A percentile compares a stretch with the other conserved stretches of the same genome.
Conservation (phyloP, 345 rosid genomes). For the Linum usitatissimum region DNA sequence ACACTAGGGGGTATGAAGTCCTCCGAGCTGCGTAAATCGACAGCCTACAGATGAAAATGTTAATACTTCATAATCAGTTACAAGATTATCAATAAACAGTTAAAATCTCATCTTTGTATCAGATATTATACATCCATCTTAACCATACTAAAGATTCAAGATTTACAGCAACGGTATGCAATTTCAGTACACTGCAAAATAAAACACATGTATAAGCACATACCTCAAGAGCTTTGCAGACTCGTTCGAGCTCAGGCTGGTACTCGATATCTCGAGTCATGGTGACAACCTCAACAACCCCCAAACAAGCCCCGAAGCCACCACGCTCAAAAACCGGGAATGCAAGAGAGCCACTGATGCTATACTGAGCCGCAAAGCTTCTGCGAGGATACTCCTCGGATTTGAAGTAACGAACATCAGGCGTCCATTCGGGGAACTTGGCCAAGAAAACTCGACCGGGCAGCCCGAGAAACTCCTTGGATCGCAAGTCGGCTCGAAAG, state of each 20-base stretch:
- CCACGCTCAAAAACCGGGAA: conserved; percentile 74
- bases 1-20: conserved; percentile 34
- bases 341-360: conserved; percentile 75
- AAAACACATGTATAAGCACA: no score
- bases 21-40: conserved; percentile 59
- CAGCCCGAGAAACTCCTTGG: conserved; percentile 53
- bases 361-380: conserved; percentile 41
- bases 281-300: conserved; percentile 80
- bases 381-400: conserved; percentile 69
- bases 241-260: conserved; percentile 53
- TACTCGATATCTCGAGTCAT: conserved; percentile 58
- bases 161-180: not conserved
- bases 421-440: conserved; percentile 89
- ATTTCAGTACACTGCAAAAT: not conserved
- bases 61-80: no score
- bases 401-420: conserved; percentile 77
- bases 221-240: conserved; percentile 95
- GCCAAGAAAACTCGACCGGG: conserved; percentile 75
- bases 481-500: conserved; percentile 58
- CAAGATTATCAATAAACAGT: conserved; percentile 15
- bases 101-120: not conserved
- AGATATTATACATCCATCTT: not conserved
- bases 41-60: conserved; percentile 47
- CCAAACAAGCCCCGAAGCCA: conserved; percentile 66
- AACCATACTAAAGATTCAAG: not conserved